Conservation (phyloP, 1,139 yeast genomes). For the Geotrichum candidum region DNA sequence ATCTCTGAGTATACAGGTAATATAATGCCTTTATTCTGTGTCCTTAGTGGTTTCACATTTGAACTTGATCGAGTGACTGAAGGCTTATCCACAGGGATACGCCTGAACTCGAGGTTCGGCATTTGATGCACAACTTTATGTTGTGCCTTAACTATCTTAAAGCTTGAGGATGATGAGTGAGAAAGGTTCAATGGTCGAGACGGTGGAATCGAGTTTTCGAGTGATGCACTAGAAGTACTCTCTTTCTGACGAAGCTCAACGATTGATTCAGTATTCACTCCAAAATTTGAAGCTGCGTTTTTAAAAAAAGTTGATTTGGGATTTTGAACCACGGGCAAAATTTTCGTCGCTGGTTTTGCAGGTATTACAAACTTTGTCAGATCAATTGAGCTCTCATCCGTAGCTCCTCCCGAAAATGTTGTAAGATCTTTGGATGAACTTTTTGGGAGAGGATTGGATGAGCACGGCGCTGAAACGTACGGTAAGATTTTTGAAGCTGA, state of each 20-base stretch:
- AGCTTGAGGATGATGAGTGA: background rate
- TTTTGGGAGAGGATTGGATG: background rate
- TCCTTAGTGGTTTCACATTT: background rate
- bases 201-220: background rate
- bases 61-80: background rate
- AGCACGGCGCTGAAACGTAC: background rate
- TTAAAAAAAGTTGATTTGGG: background rate
- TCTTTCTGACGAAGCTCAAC: background rate
- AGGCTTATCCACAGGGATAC: background rate
- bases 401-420: background rate
- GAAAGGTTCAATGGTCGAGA: background rate
- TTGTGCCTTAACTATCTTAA: background rate
- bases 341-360: background rate
- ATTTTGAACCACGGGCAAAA: background rate
- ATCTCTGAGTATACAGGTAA: slow-evolving; percentile 2
- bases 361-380: background rate
- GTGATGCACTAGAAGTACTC: background rate
- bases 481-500: background rate
- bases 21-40: background rate
- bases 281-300: background rate
- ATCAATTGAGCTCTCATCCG: background rate
- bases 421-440: background rate
- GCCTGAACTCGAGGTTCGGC: slow-evolving; percentile 1
- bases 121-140: slow-evolving; percentile 6
- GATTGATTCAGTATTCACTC: background rate